These are phyloP conservation scores for Beta lomatogona DNA, from an alignment of 179 eudicot genomes.

Conservation along the genomic window DNA sequence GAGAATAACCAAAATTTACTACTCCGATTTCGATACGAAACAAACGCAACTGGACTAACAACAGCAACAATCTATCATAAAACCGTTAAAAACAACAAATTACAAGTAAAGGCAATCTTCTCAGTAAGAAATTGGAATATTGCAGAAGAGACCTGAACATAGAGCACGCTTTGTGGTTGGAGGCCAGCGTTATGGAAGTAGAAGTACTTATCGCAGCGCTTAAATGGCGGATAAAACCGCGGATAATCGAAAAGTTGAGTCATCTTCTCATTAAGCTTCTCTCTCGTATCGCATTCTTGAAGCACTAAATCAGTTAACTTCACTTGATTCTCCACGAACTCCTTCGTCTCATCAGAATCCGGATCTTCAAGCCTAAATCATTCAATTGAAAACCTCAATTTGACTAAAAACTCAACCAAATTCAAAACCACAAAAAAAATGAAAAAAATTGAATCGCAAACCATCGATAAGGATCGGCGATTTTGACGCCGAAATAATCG, in stretches of 20 bases:
- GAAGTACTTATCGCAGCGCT: slow-evolving; percentile 76
- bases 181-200: slow-evolving; percentile 92
- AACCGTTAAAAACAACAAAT: background rate
- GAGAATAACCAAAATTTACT: background rate
- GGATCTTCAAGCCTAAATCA: slow-evolving; percentile 93
- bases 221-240: slow-evolving; percentile 70
- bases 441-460: slow-evolving; percentile 12
- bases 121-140: background rate
- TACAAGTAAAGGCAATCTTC: background rate
- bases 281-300: slow-evolving; percentile 68
- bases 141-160: slow-evolving; percentile 66
- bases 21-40: background rate
- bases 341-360: slow-evolving; percentile 81
- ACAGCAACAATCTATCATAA: background rate
- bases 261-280: slow-evolving; percentile 62
- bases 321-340: slow-evolving; percentile 82
- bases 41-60: background rate
- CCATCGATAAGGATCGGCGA: slow-evolving; percentile 94
- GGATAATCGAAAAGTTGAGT: slow-evolving; percentile 81
- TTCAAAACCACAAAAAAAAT: background rate
- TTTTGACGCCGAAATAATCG: slow-evolving; percentile 68
- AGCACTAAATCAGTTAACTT: slow-evolving; percentile 71
- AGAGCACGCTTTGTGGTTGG: slow-evolving; percentile 86
- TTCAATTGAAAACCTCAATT: background rate
- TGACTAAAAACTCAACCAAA: background rate